Evolutionary conservation across 352 stramenopile genomes (phyloP), one percentile per base, ranked within the genome.

Genomic region (Elongisporangium undulatum): DNA sequence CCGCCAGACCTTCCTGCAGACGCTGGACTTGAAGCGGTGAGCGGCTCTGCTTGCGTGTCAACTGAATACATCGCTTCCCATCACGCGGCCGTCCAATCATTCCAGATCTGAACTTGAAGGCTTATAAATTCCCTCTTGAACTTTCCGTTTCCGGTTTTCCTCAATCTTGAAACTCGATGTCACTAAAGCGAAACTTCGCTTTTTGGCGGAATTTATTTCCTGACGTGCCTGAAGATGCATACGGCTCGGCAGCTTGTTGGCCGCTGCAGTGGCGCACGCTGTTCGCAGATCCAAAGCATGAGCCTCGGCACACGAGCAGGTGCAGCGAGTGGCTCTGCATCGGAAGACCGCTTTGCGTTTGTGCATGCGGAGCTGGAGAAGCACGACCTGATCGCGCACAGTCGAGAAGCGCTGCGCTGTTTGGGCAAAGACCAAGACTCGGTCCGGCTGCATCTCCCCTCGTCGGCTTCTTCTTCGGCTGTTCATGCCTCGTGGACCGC

Each of bases 1-100:
- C 52, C 79, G 79, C 48, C 70, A 83, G 51, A 76, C 74, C 2
- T 66, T 88, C 24, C 64, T 86, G 17, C 74, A 85, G 61, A 85
- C 67, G 15, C 53, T 81, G 5, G 67, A 81, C 22, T 16, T 10
- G 2, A 45, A 45, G 34, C 9, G 34, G 12, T 45, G 34, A 45
- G 26, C 3, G 1, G 3, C 24, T n/a, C 34, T 16, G 5, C 9
- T 45, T 45, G 34, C 34, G 34, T 45, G 10, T 45, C 34, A 45
- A 4, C 3, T 3, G 34, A 45, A 6, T 45, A 17, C 24, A 7
- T 3, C 26, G 34, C 34, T 17, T 45, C 34, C 34, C 34, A 45
- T 45, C 34, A 45, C 12, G 0, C 9, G 9, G 34, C 34, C 34
- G 12, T 45, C 34, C 34, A 45, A 45, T 45, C 34, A 45, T 45